These are phyloP conservation scores for Fusarium annulatum DNA, from an alignment of 2,329 filamentous ascomycete species.

Conservation along the genomic window DNA sequence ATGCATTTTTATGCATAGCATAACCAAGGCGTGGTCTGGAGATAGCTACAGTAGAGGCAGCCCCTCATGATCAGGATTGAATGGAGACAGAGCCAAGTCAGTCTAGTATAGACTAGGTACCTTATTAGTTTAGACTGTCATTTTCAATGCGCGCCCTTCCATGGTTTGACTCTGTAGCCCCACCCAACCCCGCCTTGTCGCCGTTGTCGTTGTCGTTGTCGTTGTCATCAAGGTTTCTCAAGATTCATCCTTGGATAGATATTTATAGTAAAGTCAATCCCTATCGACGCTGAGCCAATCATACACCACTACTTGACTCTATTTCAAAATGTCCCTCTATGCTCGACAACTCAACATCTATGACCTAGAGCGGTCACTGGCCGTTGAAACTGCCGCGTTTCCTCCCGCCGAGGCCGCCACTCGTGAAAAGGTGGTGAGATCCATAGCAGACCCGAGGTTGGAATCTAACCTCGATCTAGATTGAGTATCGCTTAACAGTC, in stretches of 20 bases:
- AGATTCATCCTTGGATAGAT: not conserved
- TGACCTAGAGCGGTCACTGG: constrained; percentile 41
- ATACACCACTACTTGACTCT: rapidly evolving
- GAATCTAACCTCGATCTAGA: constrained; percentile 32
- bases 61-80: too few relatives aligned
- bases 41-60: too few relatives aligned
- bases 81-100: not conserved
- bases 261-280: not conserved
- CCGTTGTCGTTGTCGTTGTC: not conserved
- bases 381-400: constrained; percentile 46
- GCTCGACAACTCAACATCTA: constrained; percentile 37
- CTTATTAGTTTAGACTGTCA: not conserved
- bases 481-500: constrained; percentile 45
- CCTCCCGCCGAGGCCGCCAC: constrained; percentile 46
- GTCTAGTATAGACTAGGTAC: not conserved
- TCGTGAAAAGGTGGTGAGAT: constrained; percentile 41
- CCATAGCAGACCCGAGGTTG: not conserved
- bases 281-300: not conserved
- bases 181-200: constrained; percentile 10
- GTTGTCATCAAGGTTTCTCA: not conserved
- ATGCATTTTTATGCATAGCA: not conserved
- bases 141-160: not conserved
- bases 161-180: not conserved
- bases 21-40: too few relatives aligned
- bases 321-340: constrained; percentile 36